Conservation (phyloP, 225 moss, liverwort and hornwort species). For the Neckera pumila region DNA sequence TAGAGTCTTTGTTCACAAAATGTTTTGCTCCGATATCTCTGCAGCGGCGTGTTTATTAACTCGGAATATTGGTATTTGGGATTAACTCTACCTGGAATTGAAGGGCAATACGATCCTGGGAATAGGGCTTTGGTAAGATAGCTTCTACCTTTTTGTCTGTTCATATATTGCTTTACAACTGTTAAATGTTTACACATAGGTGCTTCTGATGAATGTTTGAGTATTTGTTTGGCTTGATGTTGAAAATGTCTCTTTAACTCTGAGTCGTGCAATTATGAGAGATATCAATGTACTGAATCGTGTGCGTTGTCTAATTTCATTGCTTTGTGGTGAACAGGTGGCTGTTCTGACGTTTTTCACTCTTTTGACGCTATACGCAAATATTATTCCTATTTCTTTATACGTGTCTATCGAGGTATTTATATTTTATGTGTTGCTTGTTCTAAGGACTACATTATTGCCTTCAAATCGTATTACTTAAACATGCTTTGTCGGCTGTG, state of each 20-base stretch:
- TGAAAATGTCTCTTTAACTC: background rate
- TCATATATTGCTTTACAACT: background rate
- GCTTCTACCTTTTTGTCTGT: background rate
- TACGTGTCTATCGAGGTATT: constrained; percentile 95
- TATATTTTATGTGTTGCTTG: background rate
- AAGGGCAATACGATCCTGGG: constrained; percentile 60
- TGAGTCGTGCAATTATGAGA: background rate
- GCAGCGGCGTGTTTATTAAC: constrained; percentile 65
- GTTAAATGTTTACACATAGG: background rate
- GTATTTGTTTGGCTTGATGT: background rate
- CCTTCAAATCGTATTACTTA: background rate
- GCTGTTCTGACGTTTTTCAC: constrained; percentile 77
- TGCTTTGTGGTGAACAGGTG: constrained; percentile 39
- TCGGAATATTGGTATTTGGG: constrained; percentile 77
- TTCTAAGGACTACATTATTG: background rate
- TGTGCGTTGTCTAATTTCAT: background rate
- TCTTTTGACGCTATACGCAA: constrained; percentile 75
- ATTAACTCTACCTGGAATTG: constrained; percentile 36
- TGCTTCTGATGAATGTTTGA: background rate
- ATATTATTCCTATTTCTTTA: constrained; percentile 88
- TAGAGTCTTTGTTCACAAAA: background rate
- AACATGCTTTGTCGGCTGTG: background rate
- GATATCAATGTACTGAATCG: background rate
- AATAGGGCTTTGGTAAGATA: constrained; percentile 48
- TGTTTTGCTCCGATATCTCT: background rate